Conservation (phyloP, 176 grass and related monocot species). For the Neostapfia colusana region DNA sequence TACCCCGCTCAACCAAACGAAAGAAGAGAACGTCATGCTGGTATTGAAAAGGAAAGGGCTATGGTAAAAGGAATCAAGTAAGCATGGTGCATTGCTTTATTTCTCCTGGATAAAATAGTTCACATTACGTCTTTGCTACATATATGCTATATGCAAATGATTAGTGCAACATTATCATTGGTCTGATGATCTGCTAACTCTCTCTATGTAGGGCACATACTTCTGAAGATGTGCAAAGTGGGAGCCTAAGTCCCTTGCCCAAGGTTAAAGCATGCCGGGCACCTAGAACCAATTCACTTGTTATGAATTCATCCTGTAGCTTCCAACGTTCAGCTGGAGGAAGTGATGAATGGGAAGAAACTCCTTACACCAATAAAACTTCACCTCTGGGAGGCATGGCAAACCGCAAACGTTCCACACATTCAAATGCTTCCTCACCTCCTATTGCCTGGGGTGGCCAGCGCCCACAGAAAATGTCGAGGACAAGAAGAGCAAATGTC, state of each 20-base stretch:
- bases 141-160: constrained; percentile 31
- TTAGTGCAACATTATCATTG: constrained; percentile 16
- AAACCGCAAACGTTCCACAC: constrained; percentile 60
- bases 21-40: constrained; percentile 63
- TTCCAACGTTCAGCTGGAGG: constrained; percentile 55
- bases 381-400: constrained; percentile 46
- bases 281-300: constrained; percentile 54
- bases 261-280: constrained; percentile 89
- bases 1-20: constrained; percentile 55
- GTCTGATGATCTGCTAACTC: constrained; percentile 34
- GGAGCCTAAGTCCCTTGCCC: constrained; percentile 49
- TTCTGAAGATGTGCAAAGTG: constrained; percentile 63
- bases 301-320: constrained; percentile 58
- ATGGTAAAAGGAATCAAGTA: constrained; percentile 82
- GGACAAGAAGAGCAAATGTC: constrained; percentile 76
- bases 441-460: constrained; percentile 77
- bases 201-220: constrained; percentile 44
- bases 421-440: constrained; percentile 62
- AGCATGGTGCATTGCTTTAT: constrained; percentile 28
- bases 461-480: constrained; percentile 74
- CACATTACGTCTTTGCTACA: constrained; percentile 6
- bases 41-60: constrained; percentile 66
- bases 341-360: constrained; percentile 65
- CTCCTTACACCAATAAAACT: constrained; percentile 54
- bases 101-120: constrained; percentile 15